Conservation (phyloP, 139 green algal species). For the Deuterostichococcus epilithicus region DNA sequence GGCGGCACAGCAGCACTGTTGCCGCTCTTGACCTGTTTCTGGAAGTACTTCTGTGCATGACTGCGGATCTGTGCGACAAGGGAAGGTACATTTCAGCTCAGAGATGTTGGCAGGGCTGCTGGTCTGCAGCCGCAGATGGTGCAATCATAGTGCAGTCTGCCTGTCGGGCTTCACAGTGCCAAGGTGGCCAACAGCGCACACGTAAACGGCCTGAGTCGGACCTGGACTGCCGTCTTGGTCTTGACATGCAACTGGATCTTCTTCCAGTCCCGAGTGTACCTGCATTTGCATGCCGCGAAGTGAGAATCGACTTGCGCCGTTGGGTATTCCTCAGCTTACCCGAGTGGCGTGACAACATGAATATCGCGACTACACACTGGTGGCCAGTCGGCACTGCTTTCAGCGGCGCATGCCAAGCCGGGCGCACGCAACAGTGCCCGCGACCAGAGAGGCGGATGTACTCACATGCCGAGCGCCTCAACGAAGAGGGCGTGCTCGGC, state of each 20-base stretch:
- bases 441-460: background rate
- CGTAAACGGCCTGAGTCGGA: background rate
- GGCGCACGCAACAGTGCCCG: background rate
- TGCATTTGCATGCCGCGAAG: background rate
- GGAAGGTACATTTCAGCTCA: background rate
- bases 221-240: constrained; percentile 22
- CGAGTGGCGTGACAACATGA: too few relatives aligned
- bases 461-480: constrained; percentile 7
- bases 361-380: background rate
- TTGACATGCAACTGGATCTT: constrained; percentile 18
- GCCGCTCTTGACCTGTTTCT: constrained; percentile 15
- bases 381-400: background rate
- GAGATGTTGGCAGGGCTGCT: background rate
- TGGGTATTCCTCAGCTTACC: too few relatives aligned
- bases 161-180: background rate
- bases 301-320: background rate
- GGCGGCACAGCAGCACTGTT: background rate
- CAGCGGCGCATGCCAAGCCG: background rate
- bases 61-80: constrained; percentile 17
- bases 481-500: constrained; percentile 13
- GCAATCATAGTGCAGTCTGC: background rate
- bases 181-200: background rate
- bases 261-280: constrained; percentile 22
- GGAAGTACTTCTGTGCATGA: constrained; percentile 33
- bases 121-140: background rate